Percentiles rank a stretch among this genome's conserved stretches.
Conservation (phyloP, 2,329 filamentous ascomycete genomes). For the Fusarium transvaalense region DNA sequence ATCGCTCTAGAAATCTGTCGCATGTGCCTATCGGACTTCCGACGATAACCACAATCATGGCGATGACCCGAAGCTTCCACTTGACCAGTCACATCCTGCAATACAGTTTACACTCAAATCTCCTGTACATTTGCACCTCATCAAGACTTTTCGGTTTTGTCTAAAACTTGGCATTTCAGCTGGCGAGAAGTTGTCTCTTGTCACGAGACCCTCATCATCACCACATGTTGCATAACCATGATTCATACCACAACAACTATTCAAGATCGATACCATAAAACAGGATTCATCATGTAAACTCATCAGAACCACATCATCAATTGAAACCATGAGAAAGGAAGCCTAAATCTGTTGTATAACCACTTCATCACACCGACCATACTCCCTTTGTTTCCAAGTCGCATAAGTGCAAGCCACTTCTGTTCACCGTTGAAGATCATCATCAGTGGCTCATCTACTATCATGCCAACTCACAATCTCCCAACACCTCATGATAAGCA, state of each 20-base stretch:
- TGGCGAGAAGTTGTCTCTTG: background rate
- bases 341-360: background rate
- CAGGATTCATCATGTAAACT: background rate
- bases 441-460: background rate
- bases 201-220: background rate
- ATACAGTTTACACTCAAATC: no score
- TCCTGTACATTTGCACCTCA: background rate
- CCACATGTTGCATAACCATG: background rate
- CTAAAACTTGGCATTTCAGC: background rate
- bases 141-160: background rate
- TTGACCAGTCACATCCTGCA: background rate
- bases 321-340: background rate
- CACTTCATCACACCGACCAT: background rate
- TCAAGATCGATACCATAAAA: background rate
- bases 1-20: no score
- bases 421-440: background rate
- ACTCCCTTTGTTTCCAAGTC: background rate
- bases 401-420: background rate
- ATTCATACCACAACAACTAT: background rate
- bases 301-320: no score
- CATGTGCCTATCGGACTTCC: no score
- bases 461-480: background rate
- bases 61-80: background rate
- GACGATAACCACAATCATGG: rapidly evolving
- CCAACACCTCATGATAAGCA: background rate